Conservation (phyloP, 208 protist species). For the Trypanosoma caninum region DNA sequence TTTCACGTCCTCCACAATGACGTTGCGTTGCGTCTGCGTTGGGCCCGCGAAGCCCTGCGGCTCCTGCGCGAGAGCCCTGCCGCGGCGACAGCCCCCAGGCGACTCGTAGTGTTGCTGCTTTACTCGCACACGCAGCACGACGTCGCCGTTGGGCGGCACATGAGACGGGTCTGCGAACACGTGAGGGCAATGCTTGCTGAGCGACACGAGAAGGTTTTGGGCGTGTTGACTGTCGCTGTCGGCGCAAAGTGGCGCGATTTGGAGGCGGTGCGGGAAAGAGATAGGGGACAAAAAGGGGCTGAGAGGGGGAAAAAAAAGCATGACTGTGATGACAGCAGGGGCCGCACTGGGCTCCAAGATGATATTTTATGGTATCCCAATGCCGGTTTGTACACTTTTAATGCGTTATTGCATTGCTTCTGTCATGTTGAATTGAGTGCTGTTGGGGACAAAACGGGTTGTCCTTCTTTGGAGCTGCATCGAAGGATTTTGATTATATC, state of each 20-base stretch:
- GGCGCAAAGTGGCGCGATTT: conserved; percentile 32
- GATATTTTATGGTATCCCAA: conserved; percentile 44
- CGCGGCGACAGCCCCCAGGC: conserved; percentile 8
- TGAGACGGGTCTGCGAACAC: conserved; percentile 17
- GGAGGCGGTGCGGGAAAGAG: not conserved
- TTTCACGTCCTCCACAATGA: conserved; percentile 37
- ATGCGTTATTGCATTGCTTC: conserved; percentile 34
- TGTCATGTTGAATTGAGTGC: conserved; percentile 7
- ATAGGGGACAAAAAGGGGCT: not conserved
- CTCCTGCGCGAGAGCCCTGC: not conserved
- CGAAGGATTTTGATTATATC: conserved; percentile 51
- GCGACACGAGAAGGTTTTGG: conserved; percentile 29
- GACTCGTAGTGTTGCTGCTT: conserved; percentile 45
- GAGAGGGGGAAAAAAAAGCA: not conserved
- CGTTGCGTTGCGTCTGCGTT: conserved; percentile 19
- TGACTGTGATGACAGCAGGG: not conserved
- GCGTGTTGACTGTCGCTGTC: conserved; percentile 44
- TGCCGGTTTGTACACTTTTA: conserved; percentile 66
- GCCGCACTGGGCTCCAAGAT: not conserved
- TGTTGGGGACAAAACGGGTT: not conserved
- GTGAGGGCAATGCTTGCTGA: conserved; percentile 18
- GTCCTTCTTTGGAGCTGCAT: conserved; percentile 11
- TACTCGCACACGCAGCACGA: conserved; percentile 48
- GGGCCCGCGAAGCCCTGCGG: conserved; percentile 14
- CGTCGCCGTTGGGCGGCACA: conserved; percentile 27